Conservation (phyloP, 176 grass and related monocot species). For the Carex littledalei region DNA sequence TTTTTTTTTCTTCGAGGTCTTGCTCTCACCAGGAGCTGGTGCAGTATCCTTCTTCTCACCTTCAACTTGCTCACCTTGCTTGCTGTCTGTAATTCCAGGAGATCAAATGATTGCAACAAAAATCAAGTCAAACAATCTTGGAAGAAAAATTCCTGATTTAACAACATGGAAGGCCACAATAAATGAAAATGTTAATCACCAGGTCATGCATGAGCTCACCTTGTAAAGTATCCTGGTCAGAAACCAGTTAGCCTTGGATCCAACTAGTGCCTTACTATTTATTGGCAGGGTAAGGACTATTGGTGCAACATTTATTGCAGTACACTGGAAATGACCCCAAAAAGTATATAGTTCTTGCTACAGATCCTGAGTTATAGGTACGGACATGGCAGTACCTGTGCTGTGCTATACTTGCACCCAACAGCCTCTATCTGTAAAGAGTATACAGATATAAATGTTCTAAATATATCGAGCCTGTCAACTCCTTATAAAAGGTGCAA, state of each 20-base stretch:
- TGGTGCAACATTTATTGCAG: background rate
- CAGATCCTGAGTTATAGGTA: too few relatives aligned
- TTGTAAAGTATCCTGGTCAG: background rate
- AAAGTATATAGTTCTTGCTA: too few relatives aligned
- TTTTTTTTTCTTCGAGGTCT: conserved; percentile 88
- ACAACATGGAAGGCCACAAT: background rate
- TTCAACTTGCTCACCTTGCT: conserved; percentile 42
- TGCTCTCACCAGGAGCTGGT: conserved; percentile 55
- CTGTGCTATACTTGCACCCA: background rate
- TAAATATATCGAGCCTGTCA: background rate
- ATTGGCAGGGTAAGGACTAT: background rate
- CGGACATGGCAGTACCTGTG: background rate
- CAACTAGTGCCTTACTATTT: background rate
- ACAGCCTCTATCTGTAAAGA: background rate
- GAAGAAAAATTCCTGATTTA: background rate
- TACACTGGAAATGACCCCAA: background rate
- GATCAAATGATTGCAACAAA: background rate
- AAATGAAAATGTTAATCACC: background rate
- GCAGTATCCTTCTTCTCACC: conserved; percentile 56
- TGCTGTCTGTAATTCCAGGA: conserved; percentile 43
- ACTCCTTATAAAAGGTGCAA: background rate
- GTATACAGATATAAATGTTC: background rate
- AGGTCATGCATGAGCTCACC: background rate
- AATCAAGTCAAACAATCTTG: background rate
- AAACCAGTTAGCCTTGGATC: background rate